Conservation (phyloP, 2,329 filamentous ascomycete species). For the Aureobasidium pullulans region DNA sequence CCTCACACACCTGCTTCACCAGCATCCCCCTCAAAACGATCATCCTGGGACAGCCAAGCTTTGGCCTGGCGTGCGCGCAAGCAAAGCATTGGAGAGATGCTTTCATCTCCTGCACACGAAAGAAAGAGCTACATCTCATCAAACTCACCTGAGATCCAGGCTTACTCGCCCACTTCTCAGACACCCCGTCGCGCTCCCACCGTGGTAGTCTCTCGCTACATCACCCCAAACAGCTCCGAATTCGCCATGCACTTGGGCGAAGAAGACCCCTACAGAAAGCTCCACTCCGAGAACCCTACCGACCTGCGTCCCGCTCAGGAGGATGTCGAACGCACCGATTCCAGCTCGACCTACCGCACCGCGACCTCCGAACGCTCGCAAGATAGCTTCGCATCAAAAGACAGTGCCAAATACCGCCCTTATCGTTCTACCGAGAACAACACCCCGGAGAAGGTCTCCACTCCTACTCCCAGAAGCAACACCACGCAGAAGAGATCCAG, state of each 20-base stretch:
- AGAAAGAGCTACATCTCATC: background rate
- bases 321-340: constrained; percentile 21
- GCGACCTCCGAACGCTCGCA: constrained; percentile 17
- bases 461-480: background rate
- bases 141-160: background rate
- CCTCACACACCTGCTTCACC: constrained; percentile 1
- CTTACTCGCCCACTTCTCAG: background rate
- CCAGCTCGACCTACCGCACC: constrained; percentile 21
- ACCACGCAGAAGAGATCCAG: constrained; percentile 13
- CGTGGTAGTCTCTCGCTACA: constrained; percentile 28
- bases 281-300: constrained; percentile 6
- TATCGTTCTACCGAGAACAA: background rate
- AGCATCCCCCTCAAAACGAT: background rate
- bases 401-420: constrained; percentile 13
- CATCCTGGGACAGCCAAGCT: constrained; percentile 26
- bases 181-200: constrained; percentile 19
- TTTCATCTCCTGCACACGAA: background rate
- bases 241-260: constrained; percentile 14
- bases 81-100: constrained; percentile 17
- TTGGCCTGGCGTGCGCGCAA: constrained; percentile 25
- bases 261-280: constrained; percentile 2
- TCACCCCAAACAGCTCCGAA: constrained; percentile 20
- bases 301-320: constrained; percentile 11
- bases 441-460: background rate
- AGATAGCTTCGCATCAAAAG: constrained; percentile 4